A percentile compares a stretch with the other conserved stretches of the same genome.
These are phyloP conservation scores for Saksenaea vasiformis DNA, from an alignment of 371 early-diverging fungal species.

Conservation along the genomic window DNA sequence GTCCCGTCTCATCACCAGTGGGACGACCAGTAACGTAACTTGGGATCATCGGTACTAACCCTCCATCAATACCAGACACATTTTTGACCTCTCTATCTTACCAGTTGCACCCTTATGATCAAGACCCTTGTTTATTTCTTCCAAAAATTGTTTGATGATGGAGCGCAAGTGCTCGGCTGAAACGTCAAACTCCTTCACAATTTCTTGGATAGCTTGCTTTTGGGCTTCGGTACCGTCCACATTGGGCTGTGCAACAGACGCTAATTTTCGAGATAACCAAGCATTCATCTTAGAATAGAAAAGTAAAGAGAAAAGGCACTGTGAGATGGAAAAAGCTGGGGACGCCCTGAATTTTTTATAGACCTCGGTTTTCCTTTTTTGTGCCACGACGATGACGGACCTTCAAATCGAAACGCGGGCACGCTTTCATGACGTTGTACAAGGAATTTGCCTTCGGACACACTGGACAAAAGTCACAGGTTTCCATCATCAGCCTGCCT, in stretches of 20 bases:
- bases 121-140: slow-evolving; percentile 79
- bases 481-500: too few species aligned
- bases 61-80: background rate
- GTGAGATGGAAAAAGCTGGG: background rate
- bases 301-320: background rate
- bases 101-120: slow-evolving; percentile 55
- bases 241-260: background rate
- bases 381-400: too few species aligned
- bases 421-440: too few species aligned
- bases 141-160: slow-evolving; percentile 65
- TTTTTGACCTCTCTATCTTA: background rate
- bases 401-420: too few species aligned
- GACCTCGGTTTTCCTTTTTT: background rate
- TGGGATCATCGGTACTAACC: slow-evolving; percentile 67
- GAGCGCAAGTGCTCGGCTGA: slow-evolving; percentile 51
- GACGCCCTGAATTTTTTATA: background rate
- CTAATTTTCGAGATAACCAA: slow-evolving; percentile 1
- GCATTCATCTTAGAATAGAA: background rate
- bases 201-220: background rate
- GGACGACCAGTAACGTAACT: slow-evolving; percentile 82
- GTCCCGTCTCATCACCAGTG: slow-evolving; percentile 81
- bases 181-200: slow-evolving; percentile 57
- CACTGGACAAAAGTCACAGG: too few species aligned
- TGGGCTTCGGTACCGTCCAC: background rate
- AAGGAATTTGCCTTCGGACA: too few species aligned